Evolutionary conservation across 2,329 filamentous ascomycete genomes (phyloP), one percentile per base, ranked within the genome.

Genomic region (Blastomyces percursus): DNA sequence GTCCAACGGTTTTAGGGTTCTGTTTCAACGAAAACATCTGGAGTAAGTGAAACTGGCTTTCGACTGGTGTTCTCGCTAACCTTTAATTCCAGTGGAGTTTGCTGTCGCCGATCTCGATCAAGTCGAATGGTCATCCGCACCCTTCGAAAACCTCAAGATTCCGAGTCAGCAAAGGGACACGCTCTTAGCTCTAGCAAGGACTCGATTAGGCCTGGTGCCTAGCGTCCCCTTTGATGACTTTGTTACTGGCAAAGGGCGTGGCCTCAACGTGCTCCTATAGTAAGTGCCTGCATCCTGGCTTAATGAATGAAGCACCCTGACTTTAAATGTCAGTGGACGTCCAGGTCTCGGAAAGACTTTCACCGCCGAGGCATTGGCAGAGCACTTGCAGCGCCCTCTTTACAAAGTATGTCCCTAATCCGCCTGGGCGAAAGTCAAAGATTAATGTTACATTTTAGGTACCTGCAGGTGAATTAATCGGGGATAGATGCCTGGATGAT

Each of bases 201-300:
- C 61, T 46, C 65, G 63, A 51, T 9, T 67, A 40, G 65, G 64
- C 51, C 11, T 67, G 40, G 65, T 66, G 63, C 66, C 61, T 50
- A 65, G 60, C 19, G 30, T 66, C 59, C 62, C 9, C 16, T 69
- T 70, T 55, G 69, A 75, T 55, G 68, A 74, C 63, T 62, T 73
- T 16, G 69, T 74, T 57, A 62, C 70, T 52, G 67, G 71, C 16
- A 76, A 77, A 64, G 74, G 73, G 11, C 64, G 69, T 14, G 80
- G 81, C 11, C 76, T 82, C 61, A 80, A 82, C 61, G 72, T 82
- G 62, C 74, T 82, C 3, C 74, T 83, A 14, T 62, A 65, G 54
- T 64, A 65, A 21, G 32, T 30, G 19, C 60, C 48, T 64, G 27
- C 32, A 63, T 50, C 59, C 38, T 61, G 32, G 0, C 38, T 55